Conservation (phyloP, 1,284 basidiomycete species). For the Puccinia coronata region DNA sequence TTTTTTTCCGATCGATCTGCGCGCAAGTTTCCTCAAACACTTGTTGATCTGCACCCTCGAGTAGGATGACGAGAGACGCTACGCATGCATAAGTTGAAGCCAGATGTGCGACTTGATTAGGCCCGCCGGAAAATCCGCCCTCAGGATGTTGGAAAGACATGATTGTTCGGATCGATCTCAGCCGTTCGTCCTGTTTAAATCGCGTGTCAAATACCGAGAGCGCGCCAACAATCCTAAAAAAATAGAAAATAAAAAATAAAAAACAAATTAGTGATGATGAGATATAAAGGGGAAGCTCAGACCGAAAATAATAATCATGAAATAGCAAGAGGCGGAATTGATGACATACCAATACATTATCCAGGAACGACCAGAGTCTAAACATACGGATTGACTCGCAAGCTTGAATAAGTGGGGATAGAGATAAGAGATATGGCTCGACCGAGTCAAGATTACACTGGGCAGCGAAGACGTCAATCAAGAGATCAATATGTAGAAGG, state of each 20-base stretch:
- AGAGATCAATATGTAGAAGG: neutral
- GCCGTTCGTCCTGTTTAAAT: constrained; percentile 52
- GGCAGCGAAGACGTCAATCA: neutral
- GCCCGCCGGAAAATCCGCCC: constrained; percentile 58
- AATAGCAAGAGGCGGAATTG: no score
- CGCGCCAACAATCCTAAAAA: constrained; percentile 42
- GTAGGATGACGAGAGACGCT: constrained; percentile 56
- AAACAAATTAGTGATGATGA: neutral
- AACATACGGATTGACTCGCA: constrained; percentile 71
- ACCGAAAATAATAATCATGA: constrained; percentile 54
- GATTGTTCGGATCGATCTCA: constrained; percentile 56
- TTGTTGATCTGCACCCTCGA: constrained; percentile 52
- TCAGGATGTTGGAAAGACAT: constrained; percentile 56
- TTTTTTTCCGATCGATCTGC: constrained; percentile 71
- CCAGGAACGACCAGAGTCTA: constrained; percentile 92
- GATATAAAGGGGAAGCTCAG: neutral
- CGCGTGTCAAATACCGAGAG: constrained; percentile 55
- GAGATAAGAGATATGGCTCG: constrained; percentile 70
- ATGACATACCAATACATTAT: constrained; percentile 87
- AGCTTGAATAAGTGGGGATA: constrained; percentile 61
- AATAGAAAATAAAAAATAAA: neutral
- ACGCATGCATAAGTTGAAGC: constrained; percentile 58
- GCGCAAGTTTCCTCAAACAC: constrained; percentile 70
- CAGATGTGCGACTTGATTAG: constrained; percentile 57
- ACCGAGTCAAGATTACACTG: constrained; percentile 62